Percentiles rank a stretch among this genome's conserved stretches.
Evolutionary conservation across 2,329 filamentous ascomycete species (phyloP).

Genomic region (Periconia sp.): DNA sequence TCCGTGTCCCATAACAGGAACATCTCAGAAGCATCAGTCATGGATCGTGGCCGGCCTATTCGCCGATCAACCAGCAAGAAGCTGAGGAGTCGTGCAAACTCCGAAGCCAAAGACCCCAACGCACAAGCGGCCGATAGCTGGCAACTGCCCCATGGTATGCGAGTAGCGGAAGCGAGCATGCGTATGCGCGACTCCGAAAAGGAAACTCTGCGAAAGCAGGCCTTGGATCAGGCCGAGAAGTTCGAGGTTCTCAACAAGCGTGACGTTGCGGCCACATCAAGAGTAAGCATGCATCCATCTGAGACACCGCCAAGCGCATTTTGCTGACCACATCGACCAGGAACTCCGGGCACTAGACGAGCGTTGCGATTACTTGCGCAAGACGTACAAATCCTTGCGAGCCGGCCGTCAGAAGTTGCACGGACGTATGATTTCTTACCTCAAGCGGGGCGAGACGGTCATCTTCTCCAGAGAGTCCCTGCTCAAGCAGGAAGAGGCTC

Average conservation of each 20-base stretch:
- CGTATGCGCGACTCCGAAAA: conserved; percentile 40
- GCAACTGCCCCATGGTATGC: conserved; percentile 42
- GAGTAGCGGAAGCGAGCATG: conserved; percentile 35
- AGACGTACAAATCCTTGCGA: conserved; percentile 73
- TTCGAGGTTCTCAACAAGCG: conserved; percentile 45
- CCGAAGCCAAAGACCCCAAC: conserved; percentile 33
- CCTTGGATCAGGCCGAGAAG: conserved; percentile 42
- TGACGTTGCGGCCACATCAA: conserved; percentile 57
- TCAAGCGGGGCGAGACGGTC: conserved; percentile 69
- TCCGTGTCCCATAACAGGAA: conserved; percentile 33
- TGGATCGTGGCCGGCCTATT: conserved; percentile 42
- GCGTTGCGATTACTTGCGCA: conserved; percentile 75
- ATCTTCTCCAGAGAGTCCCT: conserved; percentile 75
- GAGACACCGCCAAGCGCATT: neutral
- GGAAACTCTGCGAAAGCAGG: conserved; percentile 41
- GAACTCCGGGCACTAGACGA: conserved; percentile 77
- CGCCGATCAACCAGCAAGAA: conserved; percentile 32
- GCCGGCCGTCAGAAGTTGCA: conserved; percentile 77
- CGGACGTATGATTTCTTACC: conserved; percentile 73
- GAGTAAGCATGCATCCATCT: conserved; percentile 45
- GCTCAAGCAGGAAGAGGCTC: conserved; percentile 77
- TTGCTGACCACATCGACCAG: conserved; percentile 42
- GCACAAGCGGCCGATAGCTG: conserved; percentile 31
- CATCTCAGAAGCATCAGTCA: conserved; percentile 42
- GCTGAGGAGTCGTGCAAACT: conserved; percentile 34